Conservation (phyloP, 225 moss, liverwort and hornwort species). For the Rhytidiadelphus loreus region DNA sequence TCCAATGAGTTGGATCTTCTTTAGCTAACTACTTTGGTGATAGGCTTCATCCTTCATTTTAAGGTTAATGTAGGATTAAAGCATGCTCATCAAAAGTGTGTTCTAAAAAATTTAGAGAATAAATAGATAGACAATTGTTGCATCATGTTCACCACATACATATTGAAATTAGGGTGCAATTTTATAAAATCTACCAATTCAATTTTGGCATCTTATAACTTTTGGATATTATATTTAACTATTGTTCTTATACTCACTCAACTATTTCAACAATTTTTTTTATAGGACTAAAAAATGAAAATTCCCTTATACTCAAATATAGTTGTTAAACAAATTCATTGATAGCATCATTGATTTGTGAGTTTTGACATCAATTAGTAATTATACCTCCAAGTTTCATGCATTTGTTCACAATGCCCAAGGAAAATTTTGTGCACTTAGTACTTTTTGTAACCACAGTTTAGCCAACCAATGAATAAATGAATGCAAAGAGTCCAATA, state of each 20-base stretch:
- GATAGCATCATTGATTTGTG: fast-evolving
- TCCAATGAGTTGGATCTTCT: background rate
- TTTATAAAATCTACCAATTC: background rate
- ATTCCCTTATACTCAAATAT: fast-evolving
- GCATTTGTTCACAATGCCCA: background rate
- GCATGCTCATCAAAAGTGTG: fast-evolving
- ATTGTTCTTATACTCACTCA: background rate
- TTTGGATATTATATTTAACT: background rate
- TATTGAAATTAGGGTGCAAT: fast-evolving
- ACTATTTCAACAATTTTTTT: background rate
- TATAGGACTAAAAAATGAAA: background rate
- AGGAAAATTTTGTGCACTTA: fast-evolving
- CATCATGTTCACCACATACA: background rate
- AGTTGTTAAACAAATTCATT: background rate
- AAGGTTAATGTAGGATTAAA: background rate
- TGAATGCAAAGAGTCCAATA: background rate
- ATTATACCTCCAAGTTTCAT: background rate
- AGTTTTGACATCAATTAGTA: background rate
- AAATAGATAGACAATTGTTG: background rate
- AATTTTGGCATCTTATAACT: background rate
- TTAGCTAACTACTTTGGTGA: background rate
- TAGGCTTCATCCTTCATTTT: fast-evolving
- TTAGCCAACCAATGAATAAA: background rate
- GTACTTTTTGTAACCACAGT: background rate
- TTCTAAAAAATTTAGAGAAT: fast-evolving